A percentile compares a stretch with the other conserved stretches of the same genome.
phyloP scores from a whole-genome alignment of 2,329 filamentous ascomycete genomes.

The Fusarium nematophilum region DNA sequence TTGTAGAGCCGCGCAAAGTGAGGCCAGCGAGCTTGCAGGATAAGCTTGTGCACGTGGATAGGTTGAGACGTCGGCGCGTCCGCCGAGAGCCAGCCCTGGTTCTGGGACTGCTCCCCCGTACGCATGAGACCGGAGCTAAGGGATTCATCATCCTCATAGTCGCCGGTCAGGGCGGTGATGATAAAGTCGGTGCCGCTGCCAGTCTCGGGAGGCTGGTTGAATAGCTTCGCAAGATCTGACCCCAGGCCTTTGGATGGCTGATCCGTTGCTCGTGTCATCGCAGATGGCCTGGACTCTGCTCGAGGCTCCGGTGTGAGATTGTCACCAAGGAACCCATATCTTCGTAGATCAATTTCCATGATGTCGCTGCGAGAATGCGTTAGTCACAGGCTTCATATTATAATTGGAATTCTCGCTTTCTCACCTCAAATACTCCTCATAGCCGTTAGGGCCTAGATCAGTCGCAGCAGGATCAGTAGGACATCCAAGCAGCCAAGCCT shows the following conservation, averaged over 20 bases:
- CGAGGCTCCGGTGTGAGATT: slow-evolving; percentile 69
- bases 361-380: slow-evolving; percentile 72
- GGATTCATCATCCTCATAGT: slow-evolving; percentile 75
- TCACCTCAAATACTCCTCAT: slow-evolving; percentile 86
- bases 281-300: slow-evolving; percentile 61
- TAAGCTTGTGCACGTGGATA: slow-evolving; percentile 95
- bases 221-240: slow-evolving; percentile 84
- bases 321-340: slow-evolving; percentile 91
- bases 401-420: not conserved
- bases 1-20: slow-evolving; percentile 94
- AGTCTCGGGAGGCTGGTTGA: slow-evolving; percentile 85
- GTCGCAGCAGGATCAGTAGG: slow-evolving; percentile 76
- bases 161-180: slow-evolving; percentile 88
- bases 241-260: slow-evolving; percentile 78
- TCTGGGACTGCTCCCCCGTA: slow-evolving; percentile 54
- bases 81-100: slow-evolving; percentile 68
- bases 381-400: slow-evolving; percentile 15
- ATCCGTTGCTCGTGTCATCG: slow-evolving; percentile 60
- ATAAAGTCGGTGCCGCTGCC: slow-evolving; percentile 92
- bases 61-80: slow-evolving; percentile 78
- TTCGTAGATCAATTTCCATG: slow-evolving; percentile 90
- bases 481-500: slow-evolving; percentile 96
- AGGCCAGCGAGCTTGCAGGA: slow-evolving; percentile 94
- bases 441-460: slow-evolving; percentile 74
- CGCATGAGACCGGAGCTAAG: slow-evolving; percentile 63